Conservation (phyloP, 192 early-diverging fungal genomes). For the Linnemannia zychae region DNA sequence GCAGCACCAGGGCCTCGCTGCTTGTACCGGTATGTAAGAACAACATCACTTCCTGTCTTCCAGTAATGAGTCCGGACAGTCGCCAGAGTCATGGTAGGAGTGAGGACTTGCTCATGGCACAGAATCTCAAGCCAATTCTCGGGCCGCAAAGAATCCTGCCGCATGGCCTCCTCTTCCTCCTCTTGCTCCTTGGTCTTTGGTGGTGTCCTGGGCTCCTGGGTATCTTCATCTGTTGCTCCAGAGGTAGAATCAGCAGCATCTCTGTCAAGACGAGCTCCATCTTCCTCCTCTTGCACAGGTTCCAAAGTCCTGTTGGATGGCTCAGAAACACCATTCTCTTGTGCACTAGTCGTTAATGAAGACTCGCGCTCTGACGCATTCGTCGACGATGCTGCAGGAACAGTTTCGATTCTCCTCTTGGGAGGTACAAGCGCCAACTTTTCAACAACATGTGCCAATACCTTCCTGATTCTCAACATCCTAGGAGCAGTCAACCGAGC, state of each 20-base stretch:
- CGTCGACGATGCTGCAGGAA: background rate
- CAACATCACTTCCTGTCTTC: constrained; percentile 74
- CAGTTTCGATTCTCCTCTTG: background rate
- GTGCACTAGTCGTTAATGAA: background rate
- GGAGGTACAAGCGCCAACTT: constrained; percentile 72
- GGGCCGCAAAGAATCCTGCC: constrained; percentile 56
- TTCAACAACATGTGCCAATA: constrained; percentile 87
- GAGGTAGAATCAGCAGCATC: background rate
- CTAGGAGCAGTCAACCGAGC: constrained; percentile 87
- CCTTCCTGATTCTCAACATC: constrained; percentile 89
- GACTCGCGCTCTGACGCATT: background rate
- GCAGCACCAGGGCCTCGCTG: background rate
- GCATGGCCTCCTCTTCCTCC: constrained; percentile 23
- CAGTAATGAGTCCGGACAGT: constrained; percentile 75
- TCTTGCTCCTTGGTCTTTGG: constrained; percentile 21
- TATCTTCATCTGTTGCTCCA: background rate
- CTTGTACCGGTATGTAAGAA: constrained; percentile 63
- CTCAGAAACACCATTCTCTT: background rate
- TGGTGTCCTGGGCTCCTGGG: background rate
- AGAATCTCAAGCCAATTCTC: constrained; percentile 70
- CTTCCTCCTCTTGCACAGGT: constrained; percentile 21
- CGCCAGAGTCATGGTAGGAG: constrained; percentile 78
- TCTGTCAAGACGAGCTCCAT: background rate
- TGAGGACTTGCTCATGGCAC: constrained; percentile 70
- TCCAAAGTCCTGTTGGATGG: constrained; percentile 7